Evolutionary conservation across 2,329 filamentous ascomycete species (phyloP).

Genomic region (Colletotrichum graminicola): DNA sequence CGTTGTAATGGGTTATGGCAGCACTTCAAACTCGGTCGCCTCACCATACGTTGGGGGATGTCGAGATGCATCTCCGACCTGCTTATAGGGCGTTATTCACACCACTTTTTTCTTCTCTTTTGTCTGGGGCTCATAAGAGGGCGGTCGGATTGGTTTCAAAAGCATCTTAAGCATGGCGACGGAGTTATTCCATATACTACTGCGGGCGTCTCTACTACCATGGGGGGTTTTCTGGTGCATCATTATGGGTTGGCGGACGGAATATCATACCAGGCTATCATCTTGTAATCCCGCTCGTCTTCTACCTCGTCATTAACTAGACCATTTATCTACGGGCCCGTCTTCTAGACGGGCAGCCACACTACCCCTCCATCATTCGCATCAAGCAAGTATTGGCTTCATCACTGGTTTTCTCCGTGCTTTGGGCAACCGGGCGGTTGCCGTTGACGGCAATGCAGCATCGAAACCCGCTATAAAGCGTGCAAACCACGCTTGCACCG

Average conservation of each 20-base stretch:
- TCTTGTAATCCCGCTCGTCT: constrained; percentile 23
- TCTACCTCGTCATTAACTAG: constrained; percentile 24
- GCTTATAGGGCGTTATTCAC: constrained; percentile 23
- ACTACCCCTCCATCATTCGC: not conserved
- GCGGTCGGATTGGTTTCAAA: constrained; percentile 8
- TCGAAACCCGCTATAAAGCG: not conserved
- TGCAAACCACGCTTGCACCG: not conserved
- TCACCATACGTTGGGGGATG: constrained; percentile 50
- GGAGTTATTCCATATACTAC: constrained; percentile 31
- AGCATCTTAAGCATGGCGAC: constrained; percentile 38
- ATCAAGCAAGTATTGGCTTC: not conserved
- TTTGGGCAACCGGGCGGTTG: not conserved
- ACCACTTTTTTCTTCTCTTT: constrained; percentile 9
- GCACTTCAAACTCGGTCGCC: constrained; percentile 43
- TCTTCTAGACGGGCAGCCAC: not conserved
- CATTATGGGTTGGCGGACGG: constrained; percentile 26
- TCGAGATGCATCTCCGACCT: constrained; percentile 20
- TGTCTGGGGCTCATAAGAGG: not conserved
- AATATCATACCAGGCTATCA: constrained; percentile 8
- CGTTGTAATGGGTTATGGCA: constrained; percentile 23
- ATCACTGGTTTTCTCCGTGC: not conserved
- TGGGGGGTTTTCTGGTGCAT: constrained; percentile 27
- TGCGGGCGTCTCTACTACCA: constrained; percentile 5
- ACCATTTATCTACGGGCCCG: not conserved
- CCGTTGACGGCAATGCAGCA: not conserved